Evolutionary conservation across 1,284 basidiomycete genomes (phyloP).

Genomic region (Porodaedalea pini): DNA sequence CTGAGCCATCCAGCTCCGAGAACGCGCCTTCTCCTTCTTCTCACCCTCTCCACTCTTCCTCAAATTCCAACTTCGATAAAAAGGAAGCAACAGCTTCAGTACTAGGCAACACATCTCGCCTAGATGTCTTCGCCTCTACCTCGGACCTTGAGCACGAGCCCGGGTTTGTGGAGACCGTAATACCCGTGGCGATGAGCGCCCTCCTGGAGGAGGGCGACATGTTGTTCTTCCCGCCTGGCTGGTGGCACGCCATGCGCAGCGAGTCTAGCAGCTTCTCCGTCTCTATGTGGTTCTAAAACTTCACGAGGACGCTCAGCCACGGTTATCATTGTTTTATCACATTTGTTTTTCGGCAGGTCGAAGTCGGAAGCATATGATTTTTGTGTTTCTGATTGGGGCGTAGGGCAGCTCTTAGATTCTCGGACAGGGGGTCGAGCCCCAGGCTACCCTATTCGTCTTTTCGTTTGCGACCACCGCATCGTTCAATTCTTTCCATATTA

Average conservation of each 20-base stretch:
- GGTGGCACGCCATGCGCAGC: conserved; percentile 91
- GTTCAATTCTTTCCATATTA: too few relatives aligned
- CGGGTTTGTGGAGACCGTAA: conserved; percentile 41
- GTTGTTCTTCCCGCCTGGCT: conserved; percentile 83
- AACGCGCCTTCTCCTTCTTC: background rate
- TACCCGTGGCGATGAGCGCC: conserved; percentile 60
- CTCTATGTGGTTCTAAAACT: conserved; percentile 72
- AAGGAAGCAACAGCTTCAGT: conserved; percentile 35
- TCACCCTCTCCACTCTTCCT: conserved; percentile 14
- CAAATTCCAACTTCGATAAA: background rate
- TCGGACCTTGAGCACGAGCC: conserved; percentile 29
- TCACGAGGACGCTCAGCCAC: background rate
- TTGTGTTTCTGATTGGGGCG: too few relatives aligned
- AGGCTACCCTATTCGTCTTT: too few relatives aligned
- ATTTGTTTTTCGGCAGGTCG: background rate
- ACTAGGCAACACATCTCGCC: conserved; percentile 64
- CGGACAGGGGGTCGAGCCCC: too few relatives aligned
- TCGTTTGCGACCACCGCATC: too few relatives aligned
- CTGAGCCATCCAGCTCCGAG: too few relatives aligned
- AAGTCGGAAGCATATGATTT: too few relatives aligned
- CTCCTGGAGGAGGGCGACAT: conserved; percentile 79
- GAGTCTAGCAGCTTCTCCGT: conserved; percentile 75
- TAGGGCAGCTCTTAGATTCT: too few relatives aligned
- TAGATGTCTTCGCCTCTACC: conserved; percentile 57
- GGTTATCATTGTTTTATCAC: conserved; percentile 17